A percentile compares a stretch with the other conserved stretches of the same genome.
These are phyloP conservation scores for Pseudogymnoascus sp. DNA, from an alignment of 2,329 filamentous ascomycete genomes.

Conservation along the genomic window DNA sequence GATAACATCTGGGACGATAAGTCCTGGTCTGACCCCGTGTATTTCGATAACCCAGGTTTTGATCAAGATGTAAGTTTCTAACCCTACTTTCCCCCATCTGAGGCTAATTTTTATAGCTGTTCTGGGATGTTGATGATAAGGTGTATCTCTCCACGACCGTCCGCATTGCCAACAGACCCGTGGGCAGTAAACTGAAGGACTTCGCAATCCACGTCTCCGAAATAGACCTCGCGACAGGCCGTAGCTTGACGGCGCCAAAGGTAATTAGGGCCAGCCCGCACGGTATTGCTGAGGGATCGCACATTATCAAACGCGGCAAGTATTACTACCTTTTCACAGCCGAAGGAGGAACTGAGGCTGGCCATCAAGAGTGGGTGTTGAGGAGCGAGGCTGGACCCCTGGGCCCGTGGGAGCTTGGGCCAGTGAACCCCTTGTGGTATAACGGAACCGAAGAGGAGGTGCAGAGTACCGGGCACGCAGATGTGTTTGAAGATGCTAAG, in stretches of 20 bases:
- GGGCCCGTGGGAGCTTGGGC: slow-evolving; percentile 43
- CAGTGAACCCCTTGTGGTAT: slow-evolving; percentile 38
- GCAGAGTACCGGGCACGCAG: slow-evolving; percentile 32
- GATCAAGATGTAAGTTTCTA: slow-evolving; percentile 43
- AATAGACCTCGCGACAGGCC: slow-evolving; percentile 38
- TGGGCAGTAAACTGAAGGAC: slow-evolving; percentile 38
- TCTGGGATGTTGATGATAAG: slow-evolving; percentile 44
- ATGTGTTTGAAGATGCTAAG: slow-evolving; percentile 38
- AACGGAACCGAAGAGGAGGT: slow-evolving; percentile 34
- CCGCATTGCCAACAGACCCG: slow-evolving; percentile 29
- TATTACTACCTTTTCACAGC: slow-evolving; percentile 36
- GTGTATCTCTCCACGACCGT: slow-evolving; percentile 40
- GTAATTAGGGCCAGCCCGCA: slow-evolving; percentile 33
- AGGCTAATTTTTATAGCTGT: slow-evolving; percentile 25
- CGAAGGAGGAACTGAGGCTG: slow-evolving; percentile 30
- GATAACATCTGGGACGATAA: slow-evolving; percentile 39
- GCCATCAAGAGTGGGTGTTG: slow-evolving; percentile 46
- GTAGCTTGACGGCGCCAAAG: slow-evolving; percentile 32
- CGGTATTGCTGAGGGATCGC: slow-evolving; percentile 38
- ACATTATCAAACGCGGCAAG: slow-evolving; percentile 31
- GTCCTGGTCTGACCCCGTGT: slow-evolving; percentile 47
- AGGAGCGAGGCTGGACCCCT: slow-evolving; percentile 37
- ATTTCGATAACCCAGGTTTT: slow-evolving; percentile 47
- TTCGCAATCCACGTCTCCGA: slow-evolving; percentile 43
- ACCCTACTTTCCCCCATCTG: neutral